These are phyloP conservation scores for Gaillardinia entomophila DNA, from an alignment of 805 yeast species.

Conservation along the genomic window DNA sequence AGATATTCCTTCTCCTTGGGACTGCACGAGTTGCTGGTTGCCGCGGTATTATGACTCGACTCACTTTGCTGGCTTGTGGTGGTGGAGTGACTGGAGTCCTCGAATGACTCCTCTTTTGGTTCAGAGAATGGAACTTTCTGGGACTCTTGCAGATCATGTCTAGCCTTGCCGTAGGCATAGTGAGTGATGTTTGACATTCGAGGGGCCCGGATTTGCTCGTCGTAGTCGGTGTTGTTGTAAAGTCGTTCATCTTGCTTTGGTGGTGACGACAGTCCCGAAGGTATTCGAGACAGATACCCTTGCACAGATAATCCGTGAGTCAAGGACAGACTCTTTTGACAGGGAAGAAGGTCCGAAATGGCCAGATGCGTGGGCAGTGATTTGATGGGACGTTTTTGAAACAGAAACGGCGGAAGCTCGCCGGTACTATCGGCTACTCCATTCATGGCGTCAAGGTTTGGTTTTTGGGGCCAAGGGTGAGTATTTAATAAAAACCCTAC, in stretches of 20 bases:
- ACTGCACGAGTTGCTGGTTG: neutral
- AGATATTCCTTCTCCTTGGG: conserved; percentile 16
- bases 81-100: conserved; percentile 1
- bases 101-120: conserved; percentile 2
- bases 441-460: no score
- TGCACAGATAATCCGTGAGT: neutral
- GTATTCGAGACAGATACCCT: neutral
- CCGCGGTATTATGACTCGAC: neutral
- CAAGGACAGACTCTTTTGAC: neutral
- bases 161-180: conserved; percentile 13
- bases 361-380: neutral
- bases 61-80: neutral
- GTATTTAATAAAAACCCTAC: no score
- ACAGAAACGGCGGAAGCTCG: neutral
- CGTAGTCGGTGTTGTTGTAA: conserved; percentile 29
- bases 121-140: conserved; percentile 1
- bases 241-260: neutral
- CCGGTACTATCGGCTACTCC: neutral
- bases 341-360: neutral
- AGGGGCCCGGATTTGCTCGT: conserved; percentile 52
- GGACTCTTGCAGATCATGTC: neutral
- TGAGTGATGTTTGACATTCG: conserved; percentile 37
- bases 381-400: neutral
- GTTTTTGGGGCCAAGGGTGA: no score
- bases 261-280: neutral